Base-by-base conservation (phyloP, 495 filamentous ascomycete species). In the Pyrenula massariospora region DNA sequence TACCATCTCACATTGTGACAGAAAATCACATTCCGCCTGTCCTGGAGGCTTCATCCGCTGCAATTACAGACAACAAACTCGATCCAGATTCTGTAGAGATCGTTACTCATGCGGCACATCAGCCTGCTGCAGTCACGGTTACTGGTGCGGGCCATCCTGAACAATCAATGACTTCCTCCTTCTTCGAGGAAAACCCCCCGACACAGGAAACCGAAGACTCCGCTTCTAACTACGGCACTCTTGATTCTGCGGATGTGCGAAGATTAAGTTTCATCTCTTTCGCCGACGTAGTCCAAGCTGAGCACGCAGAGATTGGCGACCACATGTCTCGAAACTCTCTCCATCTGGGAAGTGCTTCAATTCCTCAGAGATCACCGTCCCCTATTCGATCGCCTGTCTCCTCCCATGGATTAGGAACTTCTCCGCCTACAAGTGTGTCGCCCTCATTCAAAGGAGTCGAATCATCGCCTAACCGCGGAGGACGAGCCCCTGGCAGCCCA, bases 21-120 rank as follows among this genome's bases (percentile, higher is more conserved):
- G 91, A 96, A 67, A 90, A 96, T 71, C 84, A 90, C 65, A 95
- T 96, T 63, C 91, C 91, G 22, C 81, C 91, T 0, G 91, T 91
- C 11, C 76, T 96, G 21, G 91, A 95, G 68, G 91, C 91, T 24
- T 87, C 87, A 2, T 91, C 87, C 36, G 81, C 87, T 57, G 91
- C 91, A 54, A 95, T 96, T 62, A 95, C 91, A 15, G 87, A 92
- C 65, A 73, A 81, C 58, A 76, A 80, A 50, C 73, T 90, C 25
- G 82, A 86, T 65, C 84, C 86, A 22, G 89, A 95, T 66, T 79
- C 80, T 22, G 91, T 96, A 50, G 88, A 95, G 70, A 95, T 96
- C 65, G 78, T 95, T 47, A 95, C 85, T 49, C 88, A 92, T 68
- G 72, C 79, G 42, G 78, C 83, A 10, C 90, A 95, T 62, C 89